Evolutionary conservation across 2,329 filamentous ascomycete genomes (phyloP), one percentile per base, ranked within the genome.

Genomic region (Magnaporthiopsis incrustans): DNA sequence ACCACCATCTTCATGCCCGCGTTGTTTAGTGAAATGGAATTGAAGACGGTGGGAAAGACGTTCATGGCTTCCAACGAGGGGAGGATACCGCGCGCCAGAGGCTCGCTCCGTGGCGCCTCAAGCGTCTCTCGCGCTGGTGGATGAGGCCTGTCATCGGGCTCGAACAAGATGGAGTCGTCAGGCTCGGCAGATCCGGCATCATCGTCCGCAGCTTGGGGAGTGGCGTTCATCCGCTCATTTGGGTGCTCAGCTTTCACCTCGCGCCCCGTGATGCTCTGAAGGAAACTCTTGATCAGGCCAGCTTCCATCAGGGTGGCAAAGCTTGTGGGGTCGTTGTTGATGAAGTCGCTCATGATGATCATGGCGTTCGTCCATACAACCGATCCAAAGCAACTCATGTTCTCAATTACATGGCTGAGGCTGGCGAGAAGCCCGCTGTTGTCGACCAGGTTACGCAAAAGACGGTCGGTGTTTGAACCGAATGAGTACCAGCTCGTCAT

Each of bases 281-380:
- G 81, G 65, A 97, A 89, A 62, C 88, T 91, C 73, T 89, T 89
- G 71, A 95, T 93, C 69, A 99, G 83, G 27, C 92, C 92, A 62
- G 95, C 94, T 77, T 99, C 95, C 18, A 91, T 92, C 68, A 99
- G 95, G 30, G 97, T 92, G 33, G 92, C 89, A 74, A 97, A 99
- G 75, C 95, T 99, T 0, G 95, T 99, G 0, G 95, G 95, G 71
- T 99, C 95, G 72, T 98, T 97, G 77, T 99, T 96, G 70, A 99
- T 96, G 75, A 99, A 99, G 70, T 92, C 94, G 72, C 91, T 95
- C 62, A 99, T 80, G 64, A 97, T 94, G 64, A 89, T 93, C 67
- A 97, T 91, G 8, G 92, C 90, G 73, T 93, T 93, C 61, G 92
- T 97, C 95, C 95, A 99, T 6, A 98, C 92, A 65, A 95, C 89